Base-by-base conservation (phyloP, 2,329 filamentous ascomycete genomes). In the Thielaviopsis ethacetica region DNA sequence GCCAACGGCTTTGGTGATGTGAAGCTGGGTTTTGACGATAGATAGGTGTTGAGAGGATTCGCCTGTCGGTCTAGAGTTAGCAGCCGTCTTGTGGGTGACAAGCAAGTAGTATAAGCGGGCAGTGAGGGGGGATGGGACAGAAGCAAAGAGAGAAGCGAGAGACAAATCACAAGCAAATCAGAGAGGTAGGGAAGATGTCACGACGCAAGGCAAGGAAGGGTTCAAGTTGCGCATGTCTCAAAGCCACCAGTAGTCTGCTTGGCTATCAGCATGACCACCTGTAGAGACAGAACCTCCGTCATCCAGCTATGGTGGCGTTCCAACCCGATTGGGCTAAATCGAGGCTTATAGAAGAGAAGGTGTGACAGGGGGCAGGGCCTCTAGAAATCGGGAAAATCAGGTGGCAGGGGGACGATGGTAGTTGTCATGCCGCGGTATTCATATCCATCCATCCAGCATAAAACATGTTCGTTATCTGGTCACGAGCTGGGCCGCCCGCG, bases 31-130 rank as follows among this genome's bases (percentile, higher is more conserved):
- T 94, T 91, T 30, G 90, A 94, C 59, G 85, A 87, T 60, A 98
- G 80, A 69, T 94, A 96, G 53, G 93, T 98, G 72, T 97, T 96
- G 63, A 98, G 75, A 58, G 93, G 93, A 71, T 98, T 98, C 64
- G 91, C 93, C 82, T 86, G 66, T 68, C 51, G 47, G 60, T 70
- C 70, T 70, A 68, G 64, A 68, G 67, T 71, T 71, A 74, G 81
- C 75, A 80, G 77, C 70, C 63, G 52, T 17, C 19, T 53, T 19
- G 24, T n/a, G 58, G 57, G 63, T 69, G 66, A 65, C 72, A 69
- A 70, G 62, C 22, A 27, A 53, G 51, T 7, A 53, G 51, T 7
- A 26, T 12, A 54, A 38, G 17, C 27, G 22, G 41, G 41, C 12
- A 22, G 24, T 27, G 34, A 44, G 30, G 30, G 19, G 30, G n/a